A percentile compares a stretch with the other conserved stretches of the same genome.
These are phyloP conservation scores for Saccharomycopsis sp. DNA, from an alignment of 805 yeast species.

Conservation along the genomic window DNA sequence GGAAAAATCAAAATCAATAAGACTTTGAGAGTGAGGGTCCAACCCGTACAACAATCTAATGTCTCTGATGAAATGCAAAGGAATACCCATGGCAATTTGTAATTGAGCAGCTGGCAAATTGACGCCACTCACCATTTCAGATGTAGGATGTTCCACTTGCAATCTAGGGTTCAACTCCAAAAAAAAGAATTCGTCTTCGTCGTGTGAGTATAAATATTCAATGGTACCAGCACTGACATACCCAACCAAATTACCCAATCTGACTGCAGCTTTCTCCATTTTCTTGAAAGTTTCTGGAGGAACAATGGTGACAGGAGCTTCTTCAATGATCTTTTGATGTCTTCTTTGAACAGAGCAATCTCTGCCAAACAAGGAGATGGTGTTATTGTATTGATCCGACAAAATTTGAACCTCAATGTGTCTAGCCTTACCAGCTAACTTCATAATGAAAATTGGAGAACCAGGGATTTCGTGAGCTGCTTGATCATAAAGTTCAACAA, in stretches of 20 bases:
- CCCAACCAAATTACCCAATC: slow-evolving; percentile 94
- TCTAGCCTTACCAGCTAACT: slow-evolving; percentile 94
- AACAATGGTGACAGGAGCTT: slow-evolving; percentile 97
- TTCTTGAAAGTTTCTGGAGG: slow-evolving; percentile 71
- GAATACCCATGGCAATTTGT: slow-evolving; percentile 99
- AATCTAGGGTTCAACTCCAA: slow-evolving; percentile 96
- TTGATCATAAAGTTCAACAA: slow-evolving; percentile 70
- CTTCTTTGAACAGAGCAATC: slow-evolving; percentile 99
- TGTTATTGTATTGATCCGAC: slow-evolving; percentile 98
- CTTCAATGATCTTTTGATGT: slow-evolving; percentile 98
- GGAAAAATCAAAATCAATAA: slow-evolving; percentile 83
- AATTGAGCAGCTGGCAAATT: slow-evolving; percentile 97
- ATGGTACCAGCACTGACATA: slow-evolving; percentile 99
- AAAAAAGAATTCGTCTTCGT: slow-evolving; percentile 91
- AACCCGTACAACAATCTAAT: slow-evolving; percentile 90
- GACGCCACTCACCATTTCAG: slow-evolving; percentile 98
- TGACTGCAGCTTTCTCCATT: slow-evolving; percentile 97
- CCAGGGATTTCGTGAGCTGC: slow-evolving; percentile 98
- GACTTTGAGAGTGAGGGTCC: slow-evolving; percentile 87
- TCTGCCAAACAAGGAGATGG: slow-evolving; percentile 94
- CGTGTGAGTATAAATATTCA: slow-evolving; percentile 89
- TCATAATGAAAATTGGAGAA: slow-evolving; percentile 96
- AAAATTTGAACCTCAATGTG: slow-evolving; percentile 96
- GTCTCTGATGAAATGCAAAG: slow-evolving; percentile 89
- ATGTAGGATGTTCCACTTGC: slow-evolving; percentile 99